Percentiles rank a stretch among this genome's conserved stretches.
These are phyloP conservation scores for Debaryomyces nepalensis DNA, from an alignment of 1,139 yeast genomes.

Conservation along the genomic window DNA sequence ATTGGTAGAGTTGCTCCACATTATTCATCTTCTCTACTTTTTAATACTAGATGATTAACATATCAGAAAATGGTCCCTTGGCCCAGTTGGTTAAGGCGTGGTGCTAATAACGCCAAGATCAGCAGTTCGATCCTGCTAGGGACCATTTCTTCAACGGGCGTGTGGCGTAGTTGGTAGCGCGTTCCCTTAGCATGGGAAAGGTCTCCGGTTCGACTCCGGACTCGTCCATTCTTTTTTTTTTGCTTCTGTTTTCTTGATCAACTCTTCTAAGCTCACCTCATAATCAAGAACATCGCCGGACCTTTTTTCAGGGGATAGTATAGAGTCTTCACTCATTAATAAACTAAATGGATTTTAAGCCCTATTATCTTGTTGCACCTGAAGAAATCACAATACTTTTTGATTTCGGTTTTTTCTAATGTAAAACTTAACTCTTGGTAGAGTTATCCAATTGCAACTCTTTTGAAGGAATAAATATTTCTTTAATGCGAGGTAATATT, in stretches of 20 bases:
- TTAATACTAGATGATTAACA: too few species aligned
- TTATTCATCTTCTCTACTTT: neutral
- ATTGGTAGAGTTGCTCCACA: too few species aligned
- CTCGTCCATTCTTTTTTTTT: conserved; percentile 53
- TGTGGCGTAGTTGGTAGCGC: conserved; percentile 78
- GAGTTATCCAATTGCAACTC: too few species aligned
- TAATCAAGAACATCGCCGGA: neutral
- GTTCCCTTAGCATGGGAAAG: conserved; percentile 69
- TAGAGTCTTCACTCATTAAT: neutral
- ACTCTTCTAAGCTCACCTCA: neutral
- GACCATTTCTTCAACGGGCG: conserved; percentile 62
- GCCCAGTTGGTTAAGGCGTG: conserved; percentile 58
- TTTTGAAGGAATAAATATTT: too few species aligned
- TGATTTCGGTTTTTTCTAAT: too few species aligned
- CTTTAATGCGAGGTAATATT: too few species aligned
- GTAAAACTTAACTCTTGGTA: too few species aligned
- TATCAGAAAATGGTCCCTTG: conserved; percentile 24
- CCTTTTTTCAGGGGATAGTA: neutral
- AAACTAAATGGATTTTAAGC: neutral
- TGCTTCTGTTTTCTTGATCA: neutral
- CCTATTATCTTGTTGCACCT: neutral
- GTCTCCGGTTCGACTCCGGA: conserved; percentile 71
- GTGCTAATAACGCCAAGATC: conserved; percentile 87
- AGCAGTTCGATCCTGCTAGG: conserved; percentile 89
- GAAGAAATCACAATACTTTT: neutral